phyloP scores from a whole-genome alignment of 257 asterid species.

The Datura wrightii region DNA sequence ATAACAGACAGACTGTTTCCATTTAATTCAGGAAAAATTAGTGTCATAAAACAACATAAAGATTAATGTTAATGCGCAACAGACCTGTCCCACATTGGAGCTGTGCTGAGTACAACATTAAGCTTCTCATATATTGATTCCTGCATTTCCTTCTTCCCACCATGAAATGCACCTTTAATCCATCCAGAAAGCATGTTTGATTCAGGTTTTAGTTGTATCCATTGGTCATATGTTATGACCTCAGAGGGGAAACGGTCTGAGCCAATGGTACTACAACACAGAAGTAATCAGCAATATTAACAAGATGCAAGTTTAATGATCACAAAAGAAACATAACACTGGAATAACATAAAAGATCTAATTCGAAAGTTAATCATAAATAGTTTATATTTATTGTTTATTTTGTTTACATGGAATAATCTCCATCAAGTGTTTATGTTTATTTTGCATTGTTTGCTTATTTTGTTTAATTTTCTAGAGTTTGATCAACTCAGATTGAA shows the following conservation, averaged over 20 bases:
- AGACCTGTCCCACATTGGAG: conserved; percentile 95
- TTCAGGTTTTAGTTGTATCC: conserved; percentile 73
- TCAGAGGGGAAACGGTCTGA: conserved; percentile 76
- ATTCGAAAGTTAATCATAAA: neutral
- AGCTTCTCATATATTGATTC: conserved; percentile 64
- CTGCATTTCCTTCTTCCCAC: conserved; percentile 77
- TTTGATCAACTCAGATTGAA: neutral
- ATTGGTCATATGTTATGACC: conserved; percentile 75
- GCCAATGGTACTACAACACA: conserved; percentile 57
- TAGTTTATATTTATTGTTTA: neutral
- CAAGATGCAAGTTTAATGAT: conserved; percentile 18
- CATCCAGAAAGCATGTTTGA: conserved; percentile 64
- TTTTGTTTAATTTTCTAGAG: neutral
- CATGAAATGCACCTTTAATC: conserved; percentile 77
- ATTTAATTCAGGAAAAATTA: neutral
- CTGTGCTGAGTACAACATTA: conserved; percentile 68
- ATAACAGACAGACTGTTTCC: neutral
- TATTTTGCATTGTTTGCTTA: neutral
- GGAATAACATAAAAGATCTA: neutral
- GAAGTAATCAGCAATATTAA: conserved; percentile 16
- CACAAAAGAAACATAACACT: conserved; percentile 11
- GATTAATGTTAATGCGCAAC: conserved; percentile 29
- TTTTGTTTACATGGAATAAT: neutral
- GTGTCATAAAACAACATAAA: neutral
- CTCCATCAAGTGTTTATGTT: neutral